phyloP scores from a whole-genome alignment of 257 asterid genomes.

The Jasminum sambac region DNA sequence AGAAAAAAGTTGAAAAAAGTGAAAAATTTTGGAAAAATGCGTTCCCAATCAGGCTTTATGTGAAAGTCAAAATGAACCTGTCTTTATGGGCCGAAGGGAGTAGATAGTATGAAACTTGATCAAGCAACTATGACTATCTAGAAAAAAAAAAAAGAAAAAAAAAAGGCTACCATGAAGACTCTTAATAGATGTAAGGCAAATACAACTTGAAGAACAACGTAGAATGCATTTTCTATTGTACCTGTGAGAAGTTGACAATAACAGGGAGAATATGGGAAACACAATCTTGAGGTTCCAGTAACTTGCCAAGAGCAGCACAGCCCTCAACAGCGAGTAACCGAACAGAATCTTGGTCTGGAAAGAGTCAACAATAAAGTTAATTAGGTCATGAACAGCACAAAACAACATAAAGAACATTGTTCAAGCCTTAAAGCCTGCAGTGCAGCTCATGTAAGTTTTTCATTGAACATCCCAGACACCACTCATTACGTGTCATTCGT shows the following conservation, averaged over 20 bases:
- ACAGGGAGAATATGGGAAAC: constrained; percentile 85
- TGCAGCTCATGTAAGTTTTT: neutral
- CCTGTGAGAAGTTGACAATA: constrained; percentile 93
- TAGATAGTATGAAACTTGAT: neutral
- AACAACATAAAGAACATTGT: neutral
- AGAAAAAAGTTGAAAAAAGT: no score
- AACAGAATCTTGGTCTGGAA: constrained; percentile 88
- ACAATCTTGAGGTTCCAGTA: constrained; percentile 93
- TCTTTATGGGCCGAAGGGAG: no score
- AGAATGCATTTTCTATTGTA: constrained; percentile 24
- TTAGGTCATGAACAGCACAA: constrained; percentile 9
- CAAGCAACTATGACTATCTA: neutral
- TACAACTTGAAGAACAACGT: constrained; percentile 8
- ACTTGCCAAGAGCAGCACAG: constrained; percentile 93
- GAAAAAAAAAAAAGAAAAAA: neutral
- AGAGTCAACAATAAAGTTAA: constrained; percentile 9
- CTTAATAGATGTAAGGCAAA: constrained; percentile 14
- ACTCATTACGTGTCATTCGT: neutral
- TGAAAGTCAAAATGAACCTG: no score
- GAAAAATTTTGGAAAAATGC: no score
- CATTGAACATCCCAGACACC: neutral
- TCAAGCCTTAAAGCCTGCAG: neutral
- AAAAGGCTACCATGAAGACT: neutral
- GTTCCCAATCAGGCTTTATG: no score
- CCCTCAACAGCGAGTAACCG: constrained; percentile 91